A percentile compares a stretch with the other conserved stretches of the same genome.
These are phyloP conservation scores for Lophiotrema nucula DNA, from an alignment of 495 filamentous ascomycete genomes.

Conservation along the genomic window DNA sequence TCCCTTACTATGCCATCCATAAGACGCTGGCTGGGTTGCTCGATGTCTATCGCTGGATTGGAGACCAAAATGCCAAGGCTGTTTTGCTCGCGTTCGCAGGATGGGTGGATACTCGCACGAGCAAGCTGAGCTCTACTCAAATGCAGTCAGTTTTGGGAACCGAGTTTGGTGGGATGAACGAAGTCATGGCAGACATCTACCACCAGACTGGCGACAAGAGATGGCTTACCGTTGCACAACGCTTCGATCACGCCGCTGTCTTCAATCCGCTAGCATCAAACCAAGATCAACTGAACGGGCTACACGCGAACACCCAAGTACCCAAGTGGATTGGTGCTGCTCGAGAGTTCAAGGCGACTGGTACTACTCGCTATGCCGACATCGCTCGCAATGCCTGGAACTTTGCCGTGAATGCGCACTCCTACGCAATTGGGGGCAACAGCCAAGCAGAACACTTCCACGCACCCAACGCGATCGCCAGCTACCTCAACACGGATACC, in stretches of 20 bases:
- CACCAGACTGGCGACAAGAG: constrained; percentile 35
- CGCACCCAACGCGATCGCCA: constrained; percentile 38
- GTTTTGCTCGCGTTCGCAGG: constrained; percentile 39
- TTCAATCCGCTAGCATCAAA: constrained; percentile 41
- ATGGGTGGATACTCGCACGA: constrained; percentile 43
- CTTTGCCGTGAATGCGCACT: constrained; percentile 38
- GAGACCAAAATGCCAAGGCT: constrained; percentile 35
- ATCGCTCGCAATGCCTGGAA: constrained; percentile 44
- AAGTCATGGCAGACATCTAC: constrained; percentile 42
- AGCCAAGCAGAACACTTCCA: constrained; percentile 46
- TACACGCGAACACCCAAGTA: constrained; percentile 46
- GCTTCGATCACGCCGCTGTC: constrained; percentile 43
- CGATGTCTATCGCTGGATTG: constrained; percentile 41
- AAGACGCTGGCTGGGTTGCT: constrained; percentile 40
- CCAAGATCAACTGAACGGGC: constrained; percentile 40
- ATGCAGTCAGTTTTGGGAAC: constrained; percentile 44
- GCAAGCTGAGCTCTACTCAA: constrained; percentile 33
- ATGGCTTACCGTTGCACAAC: constrained; percentile 41
- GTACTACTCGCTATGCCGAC: constrained; percentile 35
- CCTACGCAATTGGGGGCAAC: constrained; percentile 45
- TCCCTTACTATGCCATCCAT: constrained; percentile 39
- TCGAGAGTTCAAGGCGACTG: constrained; percentile 39
- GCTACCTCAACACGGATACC: constrained; percentile 39
- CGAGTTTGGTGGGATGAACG: constrained; percentile 46
- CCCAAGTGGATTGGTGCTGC: constrained; percentile 45